These are phyloP conservation scores for Phytomonas francai DNA, from an alignment of 208 protist species.

Conservation along the genomic window DNA sequence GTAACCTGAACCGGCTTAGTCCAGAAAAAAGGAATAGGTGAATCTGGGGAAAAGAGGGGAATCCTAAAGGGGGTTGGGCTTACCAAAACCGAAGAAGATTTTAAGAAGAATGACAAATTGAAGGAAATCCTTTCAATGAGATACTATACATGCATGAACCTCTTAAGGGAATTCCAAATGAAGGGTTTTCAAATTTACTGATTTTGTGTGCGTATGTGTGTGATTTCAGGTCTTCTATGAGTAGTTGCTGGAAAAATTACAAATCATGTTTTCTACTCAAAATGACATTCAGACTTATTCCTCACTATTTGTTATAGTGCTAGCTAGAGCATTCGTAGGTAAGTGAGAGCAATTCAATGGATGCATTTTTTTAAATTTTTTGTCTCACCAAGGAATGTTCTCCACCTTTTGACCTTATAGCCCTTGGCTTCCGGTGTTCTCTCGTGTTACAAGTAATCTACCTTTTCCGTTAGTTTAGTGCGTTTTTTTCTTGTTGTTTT, in stretches of 20 bases:
- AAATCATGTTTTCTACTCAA: conserved; percentile 11
- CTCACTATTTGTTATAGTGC: not conserved
- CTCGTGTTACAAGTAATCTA: not conserved
- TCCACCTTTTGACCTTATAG: not conserved
- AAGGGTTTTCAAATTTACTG: conserved; percentile 10
- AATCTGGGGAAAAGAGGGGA: not conserved
- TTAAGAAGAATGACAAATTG: not conserved
- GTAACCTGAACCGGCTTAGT: not conserved
- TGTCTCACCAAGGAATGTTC: not conserved
- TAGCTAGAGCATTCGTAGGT: not conserved
- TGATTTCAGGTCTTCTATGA: not conserved
- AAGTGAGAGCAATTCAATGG: not conserved
- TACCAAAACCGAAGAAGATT: not conserved
- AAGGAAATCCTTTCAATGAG: conserved; percentile 2
- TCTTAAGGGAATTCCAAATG: conserved; percentile 2
- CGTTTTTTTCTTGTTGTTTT: conserved; percentile 8
- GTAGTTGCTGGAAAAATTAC: conserved; percentile 6
- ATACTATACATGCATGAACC: not conserved
- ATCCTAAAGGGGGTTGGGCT: not conserved
- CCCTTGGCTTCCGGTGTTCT: not conserved
- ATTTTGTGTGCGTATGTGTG: conserved; percentile 11
- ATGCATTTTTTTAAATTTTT: not conserved
- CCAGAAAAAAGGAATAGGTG: conserved; percentile 1
- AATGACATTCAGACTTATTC: conserved; percentile 2
- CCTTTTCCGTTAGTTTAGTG: not conserved